phyloP scores from a whole-genome alignment of 495 filamentous ascomycete genomes.

The Penicillium ucsense region DNA sequence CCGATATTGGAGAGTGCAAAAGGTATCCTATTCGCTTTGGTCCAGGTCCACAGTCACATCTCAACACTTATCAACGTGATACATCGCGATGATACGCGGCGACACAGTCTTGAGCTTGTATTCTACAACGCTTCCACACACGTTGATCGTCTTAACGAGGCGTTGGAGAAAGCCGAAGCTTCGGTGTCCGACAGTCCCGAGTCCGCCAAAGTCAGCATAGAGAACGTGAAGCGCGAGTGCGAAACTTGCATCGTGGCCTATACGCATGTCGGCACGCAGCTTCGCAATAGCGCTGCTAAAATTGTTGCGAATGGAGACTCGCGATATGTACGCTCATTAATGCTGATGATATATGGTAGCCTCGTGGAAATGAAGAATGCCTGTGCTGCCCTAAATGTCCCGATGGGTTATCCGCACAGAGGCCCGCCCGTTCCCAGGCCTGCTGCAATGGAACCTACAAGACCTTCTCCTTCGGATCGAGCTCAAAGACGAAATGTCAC shows the following conservation, averaged over 20 bases:
- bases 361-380: slow-evolving; percentile 62
- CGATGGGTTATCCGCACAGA: slow-evolving; percentile 14
- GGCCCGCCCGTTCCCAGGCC: slow-evolving; percentile 16
- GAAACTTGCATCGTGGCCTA: slow-evolving; percentile 68
- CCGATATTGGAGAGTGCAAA: slow-evolving; percentile 71
- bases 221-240: slow-evolving; percentile 54
- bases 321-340: slow-evolving; percentile 67
- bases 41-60: slow-evolving; percentile 69
- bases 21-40: slow-evolving; percentile 78
- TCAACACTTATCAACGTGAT: slow-evolving; percentile 62
- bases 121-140: slow-evolving; percentile 69
- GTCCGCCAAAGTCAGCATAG: slow-evolving; percentile 34
- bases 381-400: slow-evolving; percentile 32
- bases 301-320: slow-evolving; percentile 67
- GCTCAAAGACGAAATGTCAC: slow-evolving; percentile 46
- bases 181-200: slow-evolving; percentile 27
- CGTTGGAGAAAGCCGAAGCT: slow-evolving; percentile 55
- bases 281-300: slow-evolving; percentile 58
- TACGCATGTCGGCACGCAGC: slow-evolving; percentile 58
- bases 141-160: slow-evolving; percentile 64
- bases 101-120: slow-evolving; percentile 65
- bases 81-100: slow-evolving; percentile 53
- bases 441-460: slow-evolving; percentile 15
- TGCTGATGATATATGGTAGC: slow-evolving; percentile 74
- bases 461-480: slow-evolving; percentile 16